Base-by-base conservation (phyloP, 352 stramenopile species). In the Phytopythium montanum region DNA sequence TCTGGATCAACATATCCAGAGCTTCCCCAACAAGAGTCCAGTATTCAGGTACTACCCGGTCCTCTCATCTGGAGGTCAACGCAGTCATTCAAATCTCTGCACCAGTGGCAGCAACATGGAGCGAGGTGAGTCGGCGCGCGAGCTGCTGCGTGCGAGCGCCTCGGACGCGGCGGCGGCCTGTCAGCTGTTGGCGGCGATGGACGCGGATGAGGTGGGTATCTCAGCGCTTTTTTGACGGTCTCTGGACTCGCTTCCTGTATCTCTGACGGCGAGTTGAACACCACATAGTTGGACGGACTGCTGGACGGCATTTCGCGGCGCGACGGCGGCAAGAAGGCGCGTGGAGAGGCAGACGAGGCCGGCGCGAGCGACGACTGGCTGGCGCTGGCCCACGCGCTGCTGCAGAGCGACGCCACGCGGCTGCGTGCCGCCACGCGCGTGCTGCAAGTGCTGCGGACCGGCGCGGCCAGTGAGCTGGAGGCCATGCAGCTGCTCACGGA, bases 401-500 rank as follows among this genome's bases (percentile, higher is more conserved):
- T 92, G 38, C 83, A 81, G 28, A 82, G 72, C 23, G 63, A 85
- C 21, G 36, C 69, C 16, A 79, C 79, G 19, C 71, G 83, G 10
- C 64, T 88, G 25, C 79, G 75, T 26, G 77, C 83, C 8, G 70
- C 75, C 21, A 87, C 75, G 18, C 70, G 74, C 23, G 76, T 90
- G 54, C 66, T 90, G 25, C 73, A 86, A 54, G 70, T 76, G 31
- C 62, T 92, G 21, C 87, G 83, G 55, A 65, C 68, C 5, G 75
- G 81, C 26, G 70, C 63, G 19, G 60, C 68, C 28, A 92, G 73
- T 51, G 85, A 94, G 46, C 64, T 92, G 41, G 79, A 90, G 62
- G 73, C 72, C 45, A 85, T 86, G 71, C 81, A 89, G 60, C 87
- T 87, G 66, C 69, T 92, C 48, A 86, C 83, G 2, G 85, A 94